Evolutionary conservation across 106 monocot species (phyloP).

Genomic region (Triglochin maritima): DNA sequence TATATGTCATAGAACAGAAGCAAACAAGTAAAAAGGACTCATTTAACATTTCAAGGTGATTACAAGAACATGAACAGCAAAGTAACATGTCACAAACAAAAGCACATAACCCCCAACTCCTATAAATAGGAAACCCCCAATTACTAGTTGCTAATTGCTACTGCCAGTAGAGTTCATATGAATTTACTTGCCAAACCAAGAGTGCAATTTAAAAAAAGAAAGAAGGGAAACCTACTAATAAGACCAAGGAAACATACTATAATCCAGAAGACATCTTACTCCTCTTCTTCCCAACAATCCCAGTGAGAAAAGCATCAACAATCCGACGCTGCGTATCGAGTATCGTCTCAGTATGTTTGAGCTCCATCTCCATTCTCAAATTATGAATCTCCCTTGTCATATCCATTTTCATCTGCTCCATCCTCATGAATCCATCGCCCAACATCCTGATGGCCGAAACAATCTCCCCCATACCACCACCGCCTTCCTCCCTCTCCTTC

Average conservation of each 20-base stretch:
- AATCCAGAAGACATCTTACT: constrained; percentile 14
- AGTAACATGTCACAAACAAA: no score
- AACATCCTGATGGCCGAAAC: constrained; percentile 51
- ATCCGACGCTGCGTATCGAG: constrained; percentile 59
- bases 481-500: constrained; percentile 11
- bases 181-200: no score
- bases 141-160: no score
- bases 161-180: no score
- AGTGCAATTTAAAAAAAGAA: neutral
- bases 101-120: no score
- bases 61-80: no score
- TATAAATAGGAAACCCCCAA: no score
- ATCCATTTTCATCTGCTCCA: constrained; percentile 97
- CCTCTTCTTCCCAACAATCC: constrained; percentile 28
- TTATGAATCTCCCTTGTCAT: constrained; percentile 70
- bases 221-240: neutral
- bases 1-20: no score
- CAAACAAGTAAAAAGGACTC: no score
- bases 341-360: constrained; percentile 73
- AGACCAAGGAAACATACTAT: neutral
- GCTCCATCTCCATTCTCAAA: constrained; percentile 84
- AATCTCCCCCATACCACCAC: constrained; percentile 30
- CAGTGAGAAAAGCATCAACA: constrained; percentile 45
- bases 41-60: no score
- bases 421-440: constrained; percentile 74